These are phyloP conservation scores for Magnusiomyces paraingens DNA, from an alignment of 1,139 yeast species.

Conservation along the genomic window DNA sequence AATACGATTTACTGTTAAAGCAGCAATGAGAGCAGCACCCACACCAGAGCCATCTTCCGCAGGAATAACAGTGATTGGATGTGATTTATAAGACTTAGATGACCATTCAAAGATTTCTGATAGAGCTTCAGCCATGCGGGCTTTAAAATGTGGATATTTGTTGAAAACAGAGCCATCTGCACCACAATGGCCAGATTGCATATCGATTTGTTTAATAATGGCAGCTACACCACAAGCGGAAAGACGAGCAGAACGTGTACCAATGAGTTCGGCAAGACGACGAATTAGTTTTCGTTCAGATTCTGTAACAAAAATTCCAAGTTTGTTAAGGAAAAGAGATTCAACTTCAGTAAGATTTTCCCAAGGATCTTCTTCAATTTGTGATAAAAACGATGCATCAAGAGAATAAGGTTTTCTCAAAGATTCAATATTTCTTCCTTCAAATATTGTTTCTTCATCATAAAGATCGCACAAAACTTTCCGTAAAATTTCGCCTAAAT, in stretches of 20 bases:
- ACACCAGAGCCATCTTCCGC: constrained; percentile 99
- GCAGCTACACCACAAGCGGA: constrained; percentile 97
- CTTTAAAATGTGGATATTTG: constrained; percentile 87
- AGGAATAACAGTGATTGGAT: constrained; percentile 75
- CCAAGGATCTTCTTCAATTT: constrained; percentile 83
- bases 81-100: constrained; percentile 42
- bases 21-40: constrained; percentile 97
- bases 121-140: constrained; percentile 82
- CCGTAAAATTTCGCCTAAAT: constrained; percentile 88
- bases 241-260: constrained; percentile 87
- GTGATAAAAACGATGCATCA: constrained; percentile 86
- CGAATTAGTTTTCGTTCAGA: constrained; percentile 82
- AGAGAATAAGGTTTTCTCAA: constrained; percentile 58
- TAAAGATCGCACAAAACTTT: constrained; percentile 69
- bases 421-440: constrained; percentile 57
- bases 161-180: constrained; percentile 96
- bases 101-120: constrained; percentile 88
- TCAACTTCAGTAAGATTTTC: constrained; percentile 76
- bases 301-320: constrained; percentile 59
- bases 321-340: constrained; percentile 52
- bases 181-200: constrained; percentile 77
- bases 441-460: constrained; percentile 59
- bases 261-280: constrained; percentile 77
- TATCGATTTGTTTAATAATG: constrained; percentile 79
- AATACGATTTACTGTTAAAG: constrained; percentile 77